Evolutionary conservation across 345 rosid species (phyloP).

Genomic region (Gynandropsis gynandra): DNA sequence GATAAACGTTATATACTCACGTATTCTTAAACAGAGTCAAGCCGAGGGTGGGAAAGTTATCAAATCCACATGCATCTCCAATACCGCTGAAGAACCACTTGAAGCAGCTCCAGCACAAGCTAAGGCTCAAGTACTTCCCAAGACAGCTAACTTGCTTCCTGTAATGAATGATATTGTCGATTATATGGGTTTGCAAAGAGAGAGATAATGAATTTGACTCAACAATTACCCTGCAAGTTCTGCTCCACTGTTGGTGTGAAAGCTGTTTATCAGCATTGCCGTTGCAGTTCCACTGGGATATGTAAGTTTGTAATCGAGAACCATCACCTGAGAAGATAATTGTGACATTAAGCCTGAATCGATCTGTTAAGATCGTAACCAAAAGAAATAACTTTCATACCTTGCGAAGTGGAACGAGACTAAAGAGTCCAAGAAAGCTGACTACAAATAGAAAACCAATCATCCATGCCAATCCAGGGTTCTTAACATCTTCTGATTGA

Average conservation of each 20-base stretch:
- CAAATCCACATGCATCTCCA: constrained; percentile 82
- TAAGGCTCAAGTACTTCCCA: constrained; percentile 70
- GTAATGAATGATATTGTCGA: constrained; percentile 26
- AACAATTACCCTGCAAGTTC: constrained; percentile 26
- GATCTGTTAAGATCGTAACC: too few relatives aligned
- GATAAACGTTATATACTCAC: constrained; percentile 29
- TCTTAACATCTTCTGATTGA: constrained; percentile 53
- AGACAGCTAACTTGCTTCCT: constrained; percentile 76
- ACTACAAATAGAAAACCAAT: constrained; percentile 66
- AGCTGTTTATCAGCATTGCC: constrained; percentile 23
- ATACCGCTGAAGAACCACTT: constrained; percentile 90
- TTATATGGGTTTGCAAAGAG: neutral
- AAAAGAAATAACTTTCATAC: constrained; percentile 23
- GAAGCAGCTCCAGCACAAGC: constrained; percentile 82
- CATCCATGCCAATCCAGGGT: constrained; percentile 82
- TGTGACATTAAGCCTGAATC: neutral
- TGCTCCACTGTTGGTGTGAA: constrained; percentile 19
- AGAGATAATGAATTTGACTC: neutral
- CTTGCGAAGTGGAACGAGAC: constrained; percentile 79
- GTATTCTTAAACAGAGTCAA: constrained; percentile 59
- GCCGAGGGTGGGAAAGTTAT: constrained; percentile 72
- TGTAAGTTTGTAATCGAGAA: constrained; percentile 25
- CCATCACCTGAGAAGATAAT: constrained; percentile 24
- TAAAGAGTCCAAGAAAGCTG: constrained; percentile 75
- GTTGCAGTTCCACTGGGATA: constrained; percentile 31